A percentile compares a stretch with the other conserved stretches of the same genome.
These are phyloP conservation scores for Annulohypoxylon nitens DNA, from an alignment of 495 filamentous ascomycete genomes.

Conservation along the genomic window DNA sequence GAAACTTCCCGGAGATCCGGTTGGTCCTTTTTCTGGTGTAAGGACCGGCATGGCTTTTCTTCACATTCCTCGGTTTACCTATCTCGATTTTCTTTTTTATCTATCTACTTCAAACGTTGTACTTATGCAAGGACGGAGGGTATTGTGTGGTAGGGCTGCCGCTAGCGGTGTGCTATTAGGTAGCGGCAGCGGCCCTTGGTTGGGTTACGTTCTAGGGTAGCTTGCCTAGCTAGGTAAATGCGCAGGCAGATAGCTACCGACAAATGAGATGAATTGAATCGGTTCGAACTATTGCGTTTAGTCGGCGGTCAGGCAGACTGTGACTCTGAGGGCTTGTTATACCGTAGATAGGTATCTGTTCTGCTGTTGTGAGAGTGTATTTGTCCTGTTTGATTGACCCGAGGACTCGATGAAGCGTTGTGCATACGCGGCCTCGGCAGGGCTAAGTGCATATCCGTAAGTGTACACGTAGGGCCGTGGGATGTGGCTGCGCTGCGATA, in stretches of 20 bases:
- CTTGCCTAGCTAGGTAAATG: background rate
- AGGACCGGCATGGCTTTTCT: background rate
- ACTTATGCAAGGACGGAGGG: constrained; percentile 9
- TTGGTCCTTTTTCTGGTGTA: constrained; percentile 12
- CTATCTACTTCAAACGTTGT: background rate
- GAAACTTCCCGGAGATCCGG: constrained; percentile 4
- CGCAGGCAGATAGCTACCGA: constrained; percentile 10
- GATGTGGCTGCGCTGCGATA: background rate
- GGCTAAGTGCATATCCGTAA: constrained; percentile 8
- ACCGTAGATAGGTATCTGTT: background rate
- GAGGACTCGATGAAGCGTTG: background rate
- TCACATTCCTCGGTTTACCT: background rate
- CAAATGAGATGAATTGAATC: background rate
- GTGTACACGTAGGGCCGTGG: background rate
- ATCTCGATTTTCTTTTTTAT: background rate
- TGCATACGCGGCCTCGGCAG: constrained; percentile 20
- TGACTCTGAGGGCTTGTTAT: background rate
- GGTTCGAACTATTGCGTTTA: background rate
- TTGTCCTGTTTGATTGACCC: background rate
- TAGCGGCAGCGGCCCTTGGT: background rate
- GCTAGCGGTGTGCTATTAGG: background rate
- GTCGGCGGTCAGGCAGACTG: constrained; percentile 23
- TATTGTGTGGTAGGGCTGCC: constrained; percentile 25
- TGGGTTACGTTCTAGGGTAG: constrained; percentile 21
- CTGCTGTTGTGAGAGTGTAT: background rate